Conservation (phyloP, 2,329 filamentous ascomycete species). For the Penicillium sp. region DNA sequence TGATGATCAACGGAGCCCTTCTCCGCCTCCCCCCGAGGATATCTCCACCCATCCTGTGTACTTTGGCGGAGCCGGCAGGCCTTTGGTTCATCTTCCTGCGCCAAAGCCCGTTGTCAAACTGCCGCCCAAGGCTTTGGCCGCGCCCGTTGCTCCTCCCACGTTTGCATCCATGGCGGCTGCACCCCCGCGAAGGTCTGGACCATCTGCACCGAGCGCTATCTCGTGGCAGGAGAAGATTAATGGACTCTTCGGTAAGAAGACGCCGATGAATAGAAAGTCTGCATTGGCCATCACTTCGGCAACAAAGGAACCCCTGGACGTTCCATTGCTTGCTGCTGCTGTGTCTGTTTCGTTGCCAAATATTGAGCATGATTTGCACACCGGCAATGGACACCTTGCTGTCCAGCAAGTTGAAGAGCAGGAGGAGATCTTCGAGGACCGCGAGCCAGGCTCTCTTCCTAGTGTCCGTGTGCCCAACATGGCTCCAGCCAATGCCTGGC, state of each 20-base stretch:
- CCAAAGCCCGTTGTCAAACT: constrained; percentile 72
- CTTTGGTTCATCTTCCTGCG: constrained; percentile 53
- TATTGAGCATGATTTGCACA: constrained; percentile 29
- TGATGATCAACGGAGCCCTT: constrained; percentile 36
- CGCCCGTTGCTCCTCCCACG: constrained; percentile 40
- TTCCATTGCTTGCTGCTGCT: constrained; percentile 44
- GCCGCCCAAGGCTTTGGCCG: constrained; percentile 53
- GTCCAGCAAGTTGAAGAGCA: constrained; percentile 70
- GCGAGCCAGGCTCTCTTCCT: constrained; percentile 72
- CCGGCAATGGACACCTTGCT: constrained; percentile 44
- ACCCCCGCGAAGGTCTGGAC: constrained; percentile 30
- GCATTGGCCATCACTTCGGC: constrained; percentile 59
- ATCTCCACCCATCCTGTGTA: constrained; percentile 52
- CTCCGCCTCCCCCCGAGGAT: constrained; percentile 54
- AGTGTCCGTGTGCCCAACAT: constrained; percentile 61
- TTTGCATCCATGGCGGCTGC: constrained; percentile 42
- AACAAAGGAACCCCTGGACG: constrained; percentile 61
- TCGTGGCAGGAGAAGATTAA: constrained; percentile 82
- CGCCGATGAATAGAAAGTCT: constrained; percentile 45
- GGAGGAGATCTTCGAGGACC: constrained; percentile 74
- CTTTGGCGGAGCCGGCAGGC: constrained; percentile 44
- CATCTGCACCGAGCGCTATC: constrained; percentile 43
- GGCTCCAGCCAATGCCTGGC: constrained; percentile 59
- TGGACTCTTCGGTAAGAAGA: constrained; percentile 63
- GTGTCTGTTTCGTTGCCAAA: constrained; percentile 67